Conservation (phyloP, 345 rosid genomes). For the Raphanus raphanistrum region DNA sequence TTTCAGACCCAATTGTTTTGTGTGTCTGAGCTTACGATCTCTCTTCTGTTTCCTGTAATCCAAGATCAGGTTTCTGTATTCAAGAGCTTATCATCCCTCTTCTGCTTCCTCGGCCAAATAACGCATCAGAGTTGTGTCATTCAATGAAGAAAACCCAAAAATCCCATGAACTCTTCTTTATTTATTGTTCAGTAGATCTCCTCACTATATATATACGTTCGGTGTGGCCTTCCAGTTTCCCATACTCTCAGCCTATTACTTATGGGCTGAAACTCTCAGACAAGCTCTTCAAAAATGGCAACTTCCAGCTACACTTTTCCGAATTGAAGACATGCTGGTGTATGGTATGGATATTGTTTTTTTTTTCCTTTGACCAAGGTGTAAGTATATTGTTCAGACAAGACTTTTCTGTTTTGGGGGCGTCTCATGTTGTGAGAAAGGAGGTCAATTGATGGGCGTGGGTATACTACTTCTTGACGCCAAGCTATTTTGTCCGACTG, state of each 20-base stretch:
- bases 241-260: background rate
- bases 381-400: background rate
- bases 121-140: background rate
- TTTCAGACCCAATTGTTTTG: too few relatives aligned
- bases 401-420: background rate
- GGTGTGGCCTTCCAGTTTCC: background rate
- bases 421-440: background rate
- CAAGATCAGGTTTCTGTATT: background rate
- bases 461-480: background rate
- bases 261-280: background rate
- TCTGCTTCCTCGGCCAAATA: background rate
- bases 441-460: background rate
- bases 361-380: background rate
- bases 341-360: background rate
- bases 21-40: background rate
- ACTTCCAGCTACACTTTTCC: background rate
- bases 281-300: background rate
- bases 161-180: background rate
- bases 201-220: background rate
- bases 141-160: background rate
- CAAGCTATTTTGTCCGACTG: background rate
- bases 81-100: background rate
- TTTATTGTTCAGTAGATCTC: background rate
- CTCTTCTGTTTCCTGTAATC: background rate
- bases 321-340: background rate